Evolutionary conservation across 164 flowering plant genomes (phyloP).

Genomic region (Aristolochia contorta): DNA sequence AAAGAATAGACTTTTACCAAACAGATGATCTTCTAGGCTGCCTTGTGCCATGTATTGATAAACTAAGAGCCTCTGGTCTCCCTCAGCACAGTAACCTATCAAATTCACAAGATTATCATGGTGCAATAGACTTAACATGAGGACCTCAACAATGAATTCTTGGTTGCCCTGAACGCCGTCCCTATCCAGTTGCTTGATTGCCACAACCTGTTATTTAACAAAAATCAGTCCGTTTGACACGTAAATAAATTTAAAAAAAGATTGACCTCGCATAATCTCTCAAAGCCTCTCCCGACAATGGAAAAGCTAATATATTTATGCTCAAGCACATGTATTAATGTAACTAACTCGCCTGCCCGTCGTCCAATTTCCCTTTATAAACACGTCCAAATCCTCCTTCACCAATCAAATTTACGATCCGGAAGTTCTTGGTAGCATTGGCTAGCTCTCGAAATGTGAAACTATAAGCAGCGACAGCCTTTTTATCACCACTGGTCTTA

Average conservation of each 20-base stretch:
- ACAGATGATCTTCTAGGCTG: slow-evolving; percentile 78
- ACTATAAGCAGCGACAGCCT: slow-evolving; percentile 29
- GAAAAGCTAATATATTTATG: too few species aligned
- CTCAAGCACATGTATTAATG: background rate
- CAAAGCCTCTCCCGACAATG: background rate
- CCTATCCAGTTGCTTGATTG: slow-evolving; percentile 54
- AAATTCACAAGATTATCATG: slow-evolving; percentile 77
- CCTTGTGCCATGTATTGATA: slow-evolving; percentile 88
- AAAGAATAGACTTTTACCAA: slow-evolving; percentile 30
- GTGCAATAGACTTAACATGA: slow-evolving; percentile 76
- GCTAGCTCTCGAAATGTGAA: slow-evolving; percentile 68
- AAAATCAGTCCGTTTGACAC: background rate
- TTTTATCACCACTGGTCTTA: slow-evolving; percentile 6
- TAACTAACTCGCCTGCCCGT: slow-evolving; percentile 38
- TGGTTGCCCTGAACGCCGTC: slow-evolving; percentile 71
- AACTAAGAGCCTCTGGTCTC: slow-evolving; percentile 80
- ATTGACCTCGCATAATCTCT: too few species aligned
- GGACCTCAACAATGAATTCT: slow-evolving; percentile 85
- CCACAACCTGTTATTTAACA: slow-evolving; percentile 37
- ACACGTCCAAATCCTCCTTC: slow-evolving; percentile 92
- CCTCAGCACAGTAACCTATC: slow-evolving; percentile 76
- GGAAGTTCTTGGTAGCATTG: slow-evolving; percentile 52
- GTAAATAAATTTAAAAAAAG: background rate
- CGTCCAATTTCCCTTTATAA: slow-evolving; percentile 55
- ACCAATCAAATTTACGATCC: slow-evolving; percentile 52